Conservation (phyloP, 805 yeast species). For the Geotrichum ghanense region DNA sequence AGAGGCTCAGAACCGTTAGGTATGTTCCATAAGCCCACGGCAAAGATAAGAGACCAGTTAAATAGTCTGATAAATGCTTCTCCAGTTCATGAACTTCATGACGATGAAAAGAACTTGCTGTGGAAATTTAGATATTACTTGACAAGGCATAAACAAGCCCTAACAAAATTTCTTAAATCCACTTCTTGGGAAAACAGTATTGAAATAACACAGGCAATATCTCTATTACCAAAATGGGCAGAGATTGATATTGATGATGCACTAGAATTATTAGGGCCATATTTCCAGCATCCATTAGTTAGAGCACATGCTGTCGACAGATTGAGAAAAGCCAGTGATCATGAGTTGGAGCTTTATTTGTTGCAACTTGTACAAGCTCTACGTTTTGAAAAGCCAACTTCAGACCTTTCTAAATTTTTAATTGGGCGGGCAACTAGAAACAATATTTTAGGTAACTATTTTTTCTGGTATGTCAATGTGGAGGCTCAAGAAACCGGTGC, state of each 20-base stretch:
- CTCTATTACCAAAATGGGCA: constrained; percentile 56
- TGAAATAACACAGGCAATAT: constrained; percentile 72
- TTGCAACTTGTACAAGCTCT: constrained; percentile 88
- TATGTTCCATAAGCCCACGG: constrained; percentile 71
- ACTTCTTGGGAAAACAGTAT: constrained; percentile 79
- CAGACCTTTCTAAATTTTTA: constrained; percentile 41
- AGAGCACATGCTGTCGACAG: constrained; percentile 84
- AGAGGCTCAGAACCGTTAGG: constrained; percentile 64
- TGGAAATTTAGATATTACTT: constrained; percentile 87
- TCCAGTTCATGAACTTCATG: constrained; percentile 70
- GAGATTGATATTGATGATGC: constrained; percentile 78
- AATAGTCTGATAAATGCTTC: constrained; percentile 61
- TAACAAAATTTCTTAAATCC: constrained; percentile 76
- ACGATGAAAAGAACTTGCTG: constrained; percentile 71
- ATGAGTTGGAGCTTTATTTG: constrained; percentile 68
- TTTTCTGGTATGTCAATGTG: constrained; percentile 88
- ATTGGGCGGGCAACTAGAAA: constrained; percentile 60
- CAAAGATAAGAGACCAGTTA: constrained; percentile 66
- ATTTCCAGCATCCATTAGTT: constrained; percentile 60
- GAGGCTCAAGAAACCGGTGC: constrained; percentile 61
- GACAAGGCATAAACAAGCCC: constrained; percentile 51
- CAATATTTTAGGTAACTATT: constrained; percentile 60
- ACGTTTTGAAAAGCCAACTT: constrained; percentile 46
- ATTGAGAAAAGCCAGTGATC: constrained; percentile 63
- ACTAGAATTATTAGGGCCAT: constrained; percentile 71